Evolutionary conservation across 331 rosid species (phyloP).

Genomic region (Acacia pycnantha): DNA sequence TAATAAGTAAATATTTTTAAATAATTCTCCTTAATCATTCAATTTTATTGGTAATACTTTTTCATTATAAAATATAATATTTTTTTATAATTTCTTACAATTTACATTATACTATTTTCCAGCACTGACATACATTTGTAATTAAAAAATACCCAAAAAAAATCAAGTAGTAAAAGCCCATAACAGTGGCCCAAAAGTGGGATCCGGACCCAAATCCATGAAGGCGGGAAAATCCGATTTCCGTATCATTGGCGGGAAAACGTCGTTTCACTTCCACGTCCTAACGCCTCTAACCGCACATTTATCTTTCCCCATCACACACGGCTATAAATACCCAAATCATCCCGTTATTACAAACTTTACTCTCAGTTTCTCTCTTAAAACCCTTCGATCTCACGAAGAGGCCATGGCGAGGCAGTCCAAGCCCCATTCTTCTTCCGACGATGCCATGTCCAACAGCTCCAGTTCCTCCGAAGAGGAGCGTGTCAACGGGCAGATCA

Average conservation of each 20-base stretch:
- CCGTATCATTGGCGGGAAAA: conserved; percentile 76
- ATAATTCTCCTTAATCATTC: too few species aligned
- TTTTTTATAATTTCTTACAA: too few species aligned
- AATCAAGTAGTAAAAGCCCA: neutral
- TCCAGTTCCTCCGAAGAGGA: conserved; percentile 68
- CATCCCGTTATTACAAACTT: neutral
- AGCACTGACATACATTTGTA: too few species aligned
- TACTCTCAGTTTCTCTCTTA: neutral
- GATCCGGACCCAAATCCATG: neutral
- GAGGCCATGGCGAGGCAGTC: conserved; percentile 66
- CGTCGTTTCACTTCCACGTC: conserved; percentile 12
- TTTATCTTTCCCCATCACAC: conserved; percentile 37
- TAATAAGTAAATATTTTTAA: too few species aligned
- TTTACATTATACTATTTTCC: too few species aligned
- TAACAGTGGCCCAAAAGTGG: neutral
- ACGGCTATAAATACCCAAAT: conserved; percentile 41
- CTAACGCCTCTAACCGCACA: conserved; percentile 41
- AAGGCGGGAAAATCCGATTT: conserved; percentile 41
- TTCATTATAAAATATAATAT: too few species aligned
- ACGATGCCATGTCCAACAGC: conserved; percentile 61
- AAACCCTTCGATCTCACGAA: conserved; percentile 52
- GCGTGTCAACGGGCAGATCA: conserved; percentile 58
- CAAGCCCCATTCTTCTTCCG: conserved; percentile 65
- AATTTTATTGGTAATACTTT: too few species aligned
- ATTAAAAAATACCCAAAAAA: neutral